Evolutionary conservation across 805 yeast species (phyloP).

Genomic region (Blastobotrys americana): DNA sequence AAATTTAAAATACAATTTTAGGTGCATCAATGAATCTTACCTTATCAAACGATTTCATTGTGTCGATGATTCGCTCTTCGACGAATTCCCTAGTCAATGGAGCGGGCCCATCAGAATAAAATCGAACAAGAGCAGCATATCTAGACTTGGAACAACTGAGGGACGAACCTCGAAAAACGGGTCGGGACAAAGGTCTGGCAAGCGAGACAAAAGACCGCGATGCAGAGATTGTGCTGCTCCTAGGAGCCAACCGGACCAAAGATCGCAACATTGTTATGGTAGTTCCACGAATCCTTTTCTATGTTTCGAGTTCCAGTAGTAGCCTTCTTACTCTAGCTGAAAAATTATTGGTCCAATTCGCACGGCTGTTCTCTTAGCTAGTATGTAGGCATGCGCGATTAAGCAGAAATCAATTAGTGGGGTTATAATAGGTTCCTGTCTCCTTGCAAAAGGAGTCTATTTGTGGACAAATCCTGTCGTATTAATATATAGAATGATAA

Average conservation of each 20-base stretch:
- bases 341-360: neutral
- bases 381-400: too few species aligned
- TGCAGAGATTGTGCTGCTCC: neutral
- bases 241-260: neutral
- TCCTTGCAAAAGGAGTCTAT: too few species aligned
- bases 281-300: too few species aligned
- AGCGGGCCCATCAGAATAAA: constrained; percentile 56
- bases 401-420: too few species aligned
- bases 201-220: neutral
- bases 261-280: neutral
- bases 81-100: constrained; percentile 68
- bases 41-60: constrained; percentile 58
- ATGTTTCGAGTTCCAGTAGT: too few species aligned
- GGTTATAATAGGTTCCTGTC: too few species aligned
- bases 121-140: constrained; percentile 23
- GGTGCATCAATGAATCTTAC: constrained; percentile 37
- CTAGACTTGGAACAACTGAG: neutral
- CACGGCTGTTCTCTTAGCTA: too few species aligned
- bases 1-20: too few species aligned
- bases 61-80: constrained; percentile 71
- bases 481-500: too few species aligned
- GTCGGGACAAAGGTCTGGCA: neutral
- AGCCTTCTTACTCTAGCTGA: neutral
- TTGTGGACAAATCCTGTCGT: too few species aligned
- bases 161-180: too few species aligned